Evolutionary conservation across 768 basidiomycete genomes (phyloP), one percentile per base, ranked within the genome.

Genomic region (Phallus indusiatus): DNA sequence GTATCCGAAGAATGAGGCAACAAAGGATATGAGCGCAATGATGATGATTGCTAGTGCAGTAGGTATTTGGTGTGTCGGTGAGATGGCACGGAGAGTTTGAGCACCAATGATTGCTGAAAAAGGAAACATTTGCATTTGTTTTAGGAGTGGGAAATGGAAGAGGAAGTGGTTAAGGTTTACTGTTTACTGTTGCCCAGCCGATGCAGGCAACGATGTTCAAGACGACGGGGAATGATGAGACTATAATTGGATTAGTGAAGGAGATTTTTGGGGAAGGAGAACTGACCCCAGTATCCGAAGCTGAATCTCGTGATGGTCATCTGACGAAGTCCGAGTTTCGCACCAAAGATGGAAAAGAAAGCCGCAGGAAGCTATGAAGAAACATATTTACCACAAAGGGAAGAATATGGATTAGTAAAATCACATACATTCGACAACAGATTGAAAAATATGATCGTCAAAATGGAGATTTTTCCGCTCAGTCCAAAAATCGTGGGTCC

Each of bases 121-220:
- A 16, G 18, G 16, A 47, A 18, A 18, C 21, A 7, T 35, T 28
- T n/a, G n/a, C n/a, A n/a, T 28, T 28, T 28, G n/a, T n/a, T 7
- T n/a, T n/a, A n/a, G n/a, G n/a, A n/a, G n/a, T n/a, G n/a, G n/a
- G n/a, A 28, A 11, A 14, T 14, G 52, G 47, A 37, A 47, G 21
- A 61, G 64, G 53, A 67, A 64, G 49, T 12, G 63, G 63, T 73
- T 61, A 65, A 42, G 63, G 34, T 50, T 34, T 67, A 24, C 65
- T 65, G 67, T 73, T 75, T 60, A 75, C 69, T 5, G 71, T 67
- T 37, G 70, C 71, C 72, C 73, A 76, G n/a, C 74, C 74, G 53
- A 76, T 68, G 61, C 75, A 75, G 35, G 75, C 75, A 51, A 76
- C 70, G 58, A 69, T 68, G 66, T 77, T 76, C 53, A 76, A 69